These are phyloP conservation scores for Coemansia sp. DNA, from an alignment of 192 early-diverging fungal genomes.

Conservation along the genomic window DNA sequence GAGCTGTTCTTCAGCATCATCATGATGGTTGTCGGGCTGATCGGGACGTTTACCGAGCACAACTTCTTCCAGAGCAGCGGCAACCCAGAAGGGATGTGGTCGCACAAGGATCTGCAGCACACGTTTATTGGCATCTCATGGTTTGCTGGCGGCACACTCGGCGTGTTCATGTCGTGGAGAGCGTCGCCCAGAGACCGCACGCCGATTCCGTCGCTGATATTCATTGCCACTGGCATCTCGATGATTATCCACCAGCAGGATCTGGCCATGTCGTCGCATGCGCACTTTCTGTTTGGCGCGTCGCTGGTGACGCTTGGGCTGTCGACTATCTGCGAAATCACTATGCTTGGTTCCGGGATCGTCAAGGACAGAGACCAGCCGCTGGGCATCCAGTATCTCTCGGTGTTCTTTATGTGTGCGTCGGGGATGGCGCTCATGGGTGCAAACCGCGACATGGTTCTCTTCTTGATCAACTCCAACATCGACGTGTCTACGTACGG, in stretches of 20 bases:
- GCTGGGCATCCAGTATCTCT: conserved; percentile 38
- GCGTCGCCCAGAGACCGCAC: conserved; percentile 47
- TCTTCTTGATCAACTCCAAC: conserved; percentile 37
- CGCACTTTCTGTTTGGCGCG: conserved; percentile 65
- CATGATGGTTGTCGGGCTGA: conserved; percentile 59
- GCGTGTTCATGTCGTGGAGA: conserved; percentile 48
- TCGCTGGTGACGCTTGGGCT: conserved; percentile 54
- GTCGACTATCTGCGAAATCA: conserved; percentile 58
- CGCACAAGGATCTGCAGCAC: conserved; percentile 66
- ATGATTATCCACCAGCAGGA: conserved; percentile 65
- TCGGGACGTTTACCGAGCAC: conserved; percentile 70
- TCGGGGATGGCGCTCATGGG: conserved; percentile 66
- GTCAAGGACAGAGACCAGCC: conserved; percentile 31
- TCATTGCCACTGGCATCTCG: conserved; percentile 60
- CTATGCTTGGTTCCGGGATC: conserved; percentile 20
- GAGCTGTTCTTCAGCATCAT: conserved; percentile 62
- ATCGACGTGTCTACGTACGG: conserved; percentile 59
- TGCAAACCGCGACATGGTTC: conserved; percentile 61
- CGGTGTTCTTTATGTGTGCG: conserved; percentile 52
- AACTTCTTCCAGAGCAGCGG: conserved; percentile 47
- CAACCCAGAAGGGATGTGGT: conserved; percentile 42
- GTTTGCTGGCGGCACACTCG: conserved; percentile 59
- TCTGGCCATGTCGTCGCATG: conserved; percentile 48
- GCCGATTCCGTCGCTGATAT: conserved; percentile 59
- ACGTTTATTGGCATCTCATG: conserved; percentile 65